Evolutionary conservation across 768 basidiomycete species (phyloP), one percentile per base, ranked within the genome.

Genomic region (Amanita exitialis): DNA sequence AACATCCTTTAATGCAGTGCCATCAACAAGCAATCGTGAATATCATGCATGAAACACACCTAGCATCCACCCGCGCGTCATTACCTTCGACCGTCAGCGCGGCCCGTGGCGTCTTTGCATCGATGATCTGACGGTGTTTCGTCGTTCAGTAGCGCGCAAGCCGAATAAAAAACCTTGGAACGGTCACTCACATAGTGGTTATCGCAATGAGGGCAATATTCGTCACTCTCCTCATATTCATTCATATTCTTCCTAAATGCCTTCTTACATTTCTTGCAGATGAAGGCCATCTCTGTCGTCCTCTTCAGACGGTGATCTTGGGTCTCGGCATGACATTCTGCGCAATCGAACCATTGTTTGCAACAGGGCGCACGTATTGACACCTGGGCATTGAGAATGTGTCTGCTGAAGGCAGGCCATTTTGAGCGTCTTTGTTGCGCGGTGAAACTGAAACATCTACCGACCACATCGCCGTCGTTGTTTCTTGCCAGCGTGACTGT

Each of bases 131-230:
- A 21, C 27, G 15, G 32, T 9, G 42, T 16, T 32, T 27, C 39
- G 42, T 44, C 18, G 13, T 47, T 46, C 44, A 41, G 43, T 15
- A 27, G 9, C 37, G 27, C 18, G 39, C 3, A 43, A 15, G 8
- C 20, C 9, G 9, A 20, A 8, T 21, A 25, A 13, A 35, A 42
- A 12, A 30, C 16, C 38, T 7, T 13, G 21, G 12, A 49, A 47
- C 13, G 15, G 18, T n/a, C n/a, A 73, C 87, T 59, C 62, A 95
- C 96, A 64, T 94, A 99, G 63, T 94, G 94, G 63, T 98, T 98
- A 67, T 97, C 96, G 62, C 96, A 97, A 66, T 96, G 87, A 0
- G 95, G 96, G 63, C 96, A 98, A 63, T 84, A 98, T 67, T 99
- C 96, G 64, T 98, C 94, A 61, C 91, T 92, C 64, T 99, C 95